These are phyloP conservation scores for Sphaerulina vaccinii DNA, from an alignment of 2,329 filamentous ascomycete genomes.

Conservation along the genomic window DNA sequence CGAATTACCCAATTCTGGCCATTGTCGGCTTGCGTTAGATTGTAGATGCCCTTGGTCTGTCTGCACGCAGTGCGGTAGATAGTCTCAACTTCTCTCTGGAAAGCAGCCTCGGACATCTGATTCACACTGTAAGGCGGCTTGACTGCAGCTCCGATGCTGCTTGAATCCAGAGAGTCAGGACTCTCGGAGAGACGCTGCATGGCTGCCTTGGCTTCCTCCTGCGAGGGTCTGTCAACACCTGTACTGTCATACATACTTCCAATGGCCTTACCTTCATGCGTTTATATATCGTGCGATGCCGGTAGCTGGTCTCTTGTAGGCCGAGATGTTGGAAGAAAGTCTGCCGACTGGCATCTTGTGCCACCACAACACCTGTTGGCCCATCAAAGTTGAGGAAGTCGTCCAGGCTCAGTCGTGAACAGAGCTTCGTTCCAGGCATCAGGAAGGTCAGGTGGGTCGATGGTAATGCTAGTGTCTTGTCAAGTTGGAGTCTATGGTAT, in stretches of 20 bases:
- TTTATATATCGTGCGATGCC: slow-evolving; percentile 22
- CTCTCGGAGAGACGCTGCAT: slow-evolving; percentile 24
- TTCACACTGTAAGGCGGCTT: slow-evolving; percentile 19
- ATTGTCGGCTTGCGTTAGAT: slow-evolving; percentile 17
- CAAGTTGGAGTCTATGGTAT: too few relatives aligned
- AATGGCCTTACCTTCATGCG: slow-evolving; percentile 21
- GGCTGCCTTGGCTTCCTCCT: slow-evolving; percentile 23
- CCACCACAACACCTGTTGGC: slow-evolving; percentile 15
- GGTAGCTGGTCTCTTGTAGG: slow-evolving; percentile 20
- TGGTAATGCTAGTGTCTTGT: too few relatives aligned
- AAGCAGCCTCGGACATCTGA: slow-evolving; percentile 24
- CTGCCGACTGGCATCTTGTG: slow-evolving; percentile 21
- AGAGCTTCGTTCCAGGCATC: slow-evolving; percentile 12
- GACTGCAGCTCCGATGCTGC: slow-evolving; percentile 16
- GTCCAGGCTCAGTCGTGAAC: slow-evolving; percentile 17
- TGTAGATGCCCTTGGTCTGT: slow-evolving; percentile 24
- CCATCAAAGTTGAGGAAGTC: slow-evolving; percentile 18
- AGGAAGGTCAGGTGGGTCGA: too few relatives aligned
- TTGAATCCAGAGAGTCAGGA: slow-evolving; percentile 19
- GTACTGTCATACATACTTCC: neutral
- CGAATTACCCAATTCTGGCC: slow-evolving; percentile 26
- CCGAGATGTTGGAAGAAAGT: slow-evolving; percentile 26
- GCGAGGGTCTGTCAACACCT: neutral
- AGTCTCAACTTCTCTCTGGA: slow-evolving; percentile 21
- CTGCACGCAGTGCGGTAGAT: slow-evolving; percentile 21